Base-by-base conservation (phyloP, 2,329 filamentous ascomycete genomes). In the Aspergillus candidus region DNA sequence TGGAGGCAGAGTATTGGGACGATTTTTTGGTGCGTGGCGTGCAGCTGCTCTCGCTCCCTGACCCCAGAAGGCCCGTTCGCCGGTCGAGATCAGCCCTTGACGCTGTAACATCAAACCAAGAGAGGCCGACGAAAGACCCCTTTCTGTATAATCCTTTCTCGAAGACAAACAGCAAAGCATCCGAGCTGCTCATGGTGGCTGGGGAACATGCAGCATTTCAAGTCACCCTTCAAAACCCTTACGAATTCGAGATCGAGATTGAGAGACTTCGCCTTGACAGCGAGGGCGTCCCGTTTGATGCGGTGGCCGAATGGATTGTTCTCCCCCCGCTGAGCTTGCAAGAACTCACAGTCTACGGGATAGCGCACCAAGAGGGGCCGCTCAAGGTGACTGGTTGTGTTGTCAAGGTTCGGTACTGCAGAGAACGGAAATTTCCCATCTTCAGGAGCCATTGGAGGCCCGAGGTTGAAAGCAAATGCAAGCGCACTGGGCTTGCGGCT, bases 71-170 rank as follows among this genome's bases (percentile, higher is more conserved):
- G 12, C 83, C 87, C 0, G 77, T 87, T 40, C 75, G 83, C 5
- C 86, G 89, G 57, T 72, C 68, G 13, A 73, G 68, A 44, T 69
- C 66, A 32, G 76, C 79, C 47, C 60, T 80, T 32, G 69, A 72
- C 36, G 63, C 70, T 8, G 68, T 67, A 11, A 65, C 65, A 10
- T 60, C 62, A 6, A 58, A 57, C 7, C 60, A 62, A 34, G 62
- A 71, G 33, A 68, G 68, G 41, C 58, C 66, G 44, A 56, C 69
- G 42, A 69, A 75, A 51, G 88, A 93, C 49, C 93, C 93, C 0
- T 95, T 98, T 56, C 86, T 98, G 45, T 94, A 97, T 62, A 96
- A 96, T 58, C 88, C 93, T 0, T 97, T 96, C 58, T 69, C 89
- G 14, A 88, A 89, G 65, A 61, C 83, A 40, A 75, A 76, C 17